phyloP scores from a whole-genome alignment of 805 yeast genomes.

The Lipomyces orientalis region DNA sequence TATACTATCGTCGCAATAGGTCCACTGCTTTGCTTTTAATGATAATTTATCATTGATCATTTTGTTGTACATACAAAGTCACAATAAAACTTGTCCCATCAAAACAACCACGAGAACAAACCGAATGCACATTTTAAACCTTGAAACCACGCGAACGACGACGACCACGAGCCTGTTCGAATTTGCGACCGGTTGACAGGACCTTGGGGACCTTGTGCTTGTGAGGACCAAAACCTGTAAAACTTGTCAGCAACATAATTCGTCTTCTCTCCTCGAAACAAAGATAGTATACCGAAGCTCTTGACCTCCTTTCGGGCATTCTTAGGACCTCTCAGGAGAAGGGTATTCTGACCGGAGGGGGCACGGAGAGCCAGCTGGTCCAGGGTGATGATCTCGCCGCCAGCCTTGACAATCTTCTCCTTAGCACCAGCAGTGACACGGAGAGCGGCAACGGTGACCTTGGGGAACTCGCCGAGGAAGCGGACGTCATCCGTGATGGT shows the following conservation, averaged over 20 bases:
- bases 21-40: conserved; percentile 8
- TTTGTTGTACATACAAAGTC: conserved; percentile 10
- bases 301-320: conserved; percentile 98
- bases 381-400: conserved; percentile 99
- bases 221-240: conserved; percentile 92
- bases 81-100: neutral
- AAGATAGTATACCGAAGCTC: conserved; percentile 69
- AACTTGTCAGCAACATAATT: neutral
- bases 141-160: conserved; percentile 99
- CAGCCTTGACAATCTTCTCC: conserved; percentile 95
- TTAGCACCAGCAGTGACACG: conserved; percentile 99
- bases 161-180: conserved; percentile 99
- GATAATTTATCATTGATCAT: neutral
- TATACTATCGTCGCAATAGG: neutral
- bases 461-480: conserved; percentile 84
- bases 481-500: conserved; percentile 99
- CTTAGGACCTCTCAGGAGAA: conserved; percentile 98
- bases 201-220: conserved; percentile 99
- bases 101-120: conserved; percentile 11
- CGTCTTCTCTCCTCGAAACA: neutral
- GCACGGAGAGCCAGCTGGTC: conserved; percentile 99
- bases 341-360: conserved; percentile 99
- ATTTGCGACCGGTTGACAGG: conserved; percentile 97
- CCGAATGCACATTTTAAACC: conserved; percentile 66
- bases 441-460: conserved; percentile 97